These are phyloP conservation scores for Lipomyces yarrowii DNA, from an alignment of 1,139 yeast genomes.

Conservation along the genomic window DNA sequence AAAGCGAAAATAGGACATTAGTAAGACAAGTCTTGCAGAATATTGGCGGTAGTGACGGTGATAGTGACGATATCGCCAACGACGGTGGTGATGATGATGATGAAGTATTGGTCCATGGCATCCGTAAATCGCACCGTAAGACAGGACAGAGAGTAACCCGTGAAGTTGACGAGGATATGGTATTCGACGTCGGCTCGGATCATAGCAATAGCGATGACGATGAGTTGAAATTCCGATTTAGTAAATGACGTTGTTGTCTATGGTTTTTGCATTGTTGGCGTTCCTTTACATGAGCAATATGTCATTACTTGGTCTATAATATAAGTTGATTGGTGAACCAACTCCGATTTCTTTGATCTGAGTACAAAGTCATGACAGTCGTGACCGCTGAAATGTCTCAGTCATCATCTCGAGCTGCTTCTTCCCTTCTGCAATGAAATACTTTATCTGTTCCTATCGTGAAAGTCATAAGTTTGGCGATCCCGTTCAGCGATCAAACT, in stretches of 20 bases:
- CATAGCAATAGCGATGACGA: conserved; percentile 1
- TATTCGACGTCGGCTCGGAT: conserved; percentile 10
- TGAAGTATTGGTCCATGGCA: background rate
- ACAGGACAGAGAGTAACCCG: background rate
- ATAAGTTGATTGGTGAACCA: background rate
- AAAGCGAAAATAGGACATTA: background rate
- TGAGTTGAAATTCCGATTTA: conserved; percentile 6
- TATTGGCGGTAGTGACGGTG: background rate
- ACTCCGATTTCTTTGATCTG: background rate
- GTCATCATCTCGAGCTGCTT: conserved; percentile 24
- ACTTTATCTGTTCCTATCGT: conserved; percentile 21
- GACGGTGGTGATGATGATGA: conserved; percentile 9
- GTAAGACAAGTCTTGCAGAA: background rate
- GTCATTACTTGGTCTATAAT: background rate
- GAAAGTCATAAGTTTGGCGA: background rate
- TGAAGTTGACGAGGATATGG: background rate
- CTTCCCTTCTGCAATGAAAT: conserved; percentile 18
- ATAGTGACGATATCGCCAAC: conserved; percentile 4
- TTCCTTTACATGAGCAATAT: background rate
- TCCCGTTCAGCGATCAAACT: background rate
- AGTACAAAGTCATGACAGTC: background rate
- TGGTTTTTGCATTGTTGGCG: background rate
- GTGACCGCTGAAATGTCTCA: conserved; percentile 18
- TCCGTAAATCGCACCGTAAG: background rate
- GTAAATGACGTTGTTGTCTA: background rate